Base-by-base conservation (phyloP, 805 yeast genomes). In the Brettanomyces sp. region DNA sequence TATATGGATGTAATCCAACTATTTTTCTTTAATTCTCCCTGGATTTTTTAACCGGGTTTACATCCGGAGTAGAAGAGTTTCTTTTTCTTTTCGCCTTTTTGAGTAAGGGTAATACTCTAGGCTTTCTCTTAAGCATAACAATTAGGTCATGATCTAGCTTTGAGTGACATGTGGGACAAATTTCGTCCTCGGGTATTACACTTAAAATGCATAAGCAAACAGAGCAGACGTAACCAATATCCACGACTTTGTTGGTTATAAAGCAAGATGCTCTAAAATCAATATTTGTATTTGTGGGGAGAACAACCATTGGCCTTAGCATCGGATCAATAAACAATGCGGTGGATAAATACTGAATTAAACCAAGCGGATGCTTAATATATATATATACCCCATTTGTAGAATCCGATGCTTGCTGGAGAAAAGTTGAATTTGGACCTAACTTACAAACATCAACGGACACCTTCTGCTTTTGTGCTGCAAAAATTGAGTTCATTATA, bases 231-330 rank as follows among this genome's bases (percentile, higher is more conserved):
- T 77, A 90, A 0, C 98, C 99, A 38, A 91, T 75, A 54, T 93
- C 97, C 9, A 93, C 91, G 4, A 90, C 82, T 55, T 80, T 77
- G n/a, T 91, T 90, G 0, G 96, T 88, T 33, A 88, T 66, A 57
- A 88, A 91, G 63, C 99, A 93, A 14, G 95, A 88, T 1, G 99
- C 96, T 49, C 96, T 70, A 63, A 93, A 93, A 64, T 93, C 96
- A 24, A 93, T 93, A 49, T 85, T 80, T 3, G 85, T 77, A 55
- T 83, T 83, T 0, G 91, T 84, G 0, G 97, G 96, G 34, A 86
- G 69, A 25, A 88, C 80, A 24, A 93, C 70, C 40, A 81, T 77
- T n/a, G 79, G 74, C 47, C 96, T 71, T 33, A 91, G 67, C 12
- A 84, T 74, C 0, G 98, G 96, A 54, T 90, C 97, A 8, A 91